phyloP scores from a whole-genome alignment of 208 protist genomes.

The Acanthamoeba culbertsoni region DNA sequence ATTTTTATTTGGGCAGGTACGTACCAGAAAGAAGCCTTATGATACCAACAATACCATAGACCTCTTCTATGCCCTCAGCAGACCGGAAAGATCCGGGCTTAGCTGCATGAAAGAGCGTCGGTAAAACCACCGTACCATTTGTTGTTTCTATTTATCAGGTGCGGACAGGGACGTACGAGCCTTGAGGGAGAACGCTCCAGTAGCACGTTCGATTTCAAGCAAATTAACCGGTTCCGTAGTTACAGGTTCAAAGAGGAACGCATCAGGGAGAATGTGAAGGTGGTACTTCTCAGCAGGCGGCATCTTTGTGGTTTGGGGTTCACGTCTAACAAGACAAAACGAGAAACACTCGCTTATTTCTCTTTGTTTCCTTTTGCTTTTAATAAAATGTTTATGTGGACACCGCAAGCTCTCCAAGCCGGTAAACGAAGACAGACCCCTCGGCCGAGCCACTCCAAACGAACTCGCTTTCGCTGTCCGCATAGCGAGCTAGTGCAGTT shows the following conservation, averaged over 20 bases:
- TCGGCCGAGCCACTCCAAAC: conserved; percentile 1
- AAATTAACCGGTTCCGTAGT: not conserved
- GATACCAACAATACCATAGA: not conserved
- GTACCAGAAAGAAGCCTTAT: not conserved
- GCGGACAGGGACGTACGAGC: not conserved
- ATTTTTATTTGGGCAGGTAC: no score
- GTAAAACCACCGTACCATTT: not conserved
- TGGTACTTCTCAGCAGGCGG: not conserved
- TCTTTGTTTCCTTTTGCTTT: no score
- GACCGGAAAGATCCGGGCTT: not conserved
- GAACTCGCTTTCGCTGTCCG: not conserved
- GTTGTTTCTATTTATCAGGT: not conserved
- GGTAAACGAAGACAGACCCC: not conserved
- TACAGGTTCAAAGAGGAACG: not conserved
- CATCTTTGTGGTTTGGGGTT: not conserved
- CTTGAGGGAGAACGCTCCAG: not conserved
- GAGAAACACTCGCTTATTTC: no score
- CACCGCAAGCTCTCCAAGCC: not conserved
- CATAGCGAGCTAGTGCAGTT: not conserved
- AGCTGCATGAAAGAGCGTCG: not conserved
- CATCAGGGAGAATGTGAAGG: not conserved
- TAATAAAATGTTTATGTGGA: no score
- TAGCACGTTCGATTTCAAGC: conserved; percentile 19
- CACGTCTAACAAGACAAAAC: not conserved
- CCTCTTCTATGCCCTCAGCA: not conserved